phyloP scores from a whole-genome alignment of 257 asterid species.

The Capsicum baccatum region DNA sequence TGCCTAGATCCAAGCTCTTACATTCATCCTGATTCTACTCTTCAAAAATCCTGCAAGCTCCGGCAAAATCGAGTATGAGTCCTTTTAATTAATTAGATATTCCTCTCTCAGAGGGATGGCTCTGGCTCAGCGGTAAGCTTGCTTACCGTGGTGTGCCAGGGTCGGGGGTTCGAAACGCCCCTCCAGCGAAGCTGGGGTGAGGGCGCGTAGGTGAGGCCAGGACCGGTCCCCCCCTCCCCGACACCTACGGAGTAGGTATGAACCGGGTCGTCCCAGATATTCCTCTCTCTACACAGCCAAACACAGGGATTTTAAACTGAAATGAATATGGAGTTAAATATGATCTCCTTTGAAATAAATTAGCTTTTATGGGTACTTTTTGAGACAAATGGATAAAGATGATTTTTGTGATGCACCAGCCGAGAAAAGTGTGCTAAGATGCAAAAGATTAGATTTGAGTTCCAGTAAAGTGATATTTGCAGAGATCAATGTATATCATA shows the following conservation, averaged over 20 bases:
- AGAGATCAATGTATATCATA: neutral
- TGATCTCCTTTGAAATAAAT: neutral
- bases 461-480: neutral
- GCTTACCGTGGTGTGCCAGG: too few species aligned
- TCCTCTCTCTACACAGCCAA: neutral
- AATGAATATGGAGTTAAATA: neutral
- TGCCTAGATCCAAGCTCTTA: slow-evolving; percentile 17
- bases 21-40: slow-evolving; percentile 14
- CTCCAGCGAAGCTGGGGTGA: too few species aligned
- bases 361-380: neutral
- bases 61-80: neutral
- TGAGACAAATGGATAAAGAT: slow-evolving; percentile 1
- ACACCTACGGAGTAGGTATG: too few species aligned
- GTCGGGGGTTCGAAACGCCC: too few species aligned
- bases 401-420: slow-evolving; percentile 17
- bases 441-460: neutral
- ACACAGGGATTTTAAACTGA: neutral
- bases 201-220: too few species aligned
- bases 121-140: too few species aligned
- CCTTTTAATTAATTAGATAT: neutral
- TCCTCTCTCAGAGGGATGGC: too few species aligned
- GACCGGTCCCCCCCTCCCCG: too few species aligned
- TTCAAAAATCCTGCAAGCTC: neutral
- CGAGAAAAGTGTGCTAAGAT: neutral
- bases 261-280: too few species aligned